A percentile compares a stretch with the other conserved stretches of the same genome.
Evolutionary conservation across 1,139 yeast genomes (phyloP).

Genomic region (Taiozyma sp.): DNA sequence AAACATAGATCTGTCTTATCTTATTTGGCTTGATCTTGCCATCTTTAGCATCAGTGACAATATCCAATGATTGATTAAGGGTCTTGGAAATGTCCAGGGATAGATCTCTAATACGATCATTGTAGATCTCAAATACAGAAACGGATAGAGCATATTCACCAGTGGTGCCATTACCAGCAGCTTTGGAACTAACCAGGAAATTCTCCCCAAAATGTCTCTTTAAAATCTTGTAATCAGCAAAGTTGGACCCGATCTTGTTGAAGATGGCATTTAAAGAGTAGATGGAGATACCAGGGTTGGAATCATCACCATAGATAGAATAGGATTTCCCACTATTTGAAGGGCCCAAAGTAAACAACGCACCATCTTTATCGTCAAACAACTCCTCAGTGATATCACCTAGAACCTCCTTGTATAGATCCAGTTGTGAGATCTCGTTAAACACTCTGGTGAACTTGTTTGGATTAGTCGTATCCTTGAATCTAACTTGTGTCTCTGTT

Average conservation of each 20-base stretch:
- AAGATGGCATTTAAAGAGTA: constrained; percentile 23
- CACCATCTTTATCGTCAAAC: constrained; percentile 34
- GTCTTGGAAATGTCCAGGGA: constrained; percentile 28
- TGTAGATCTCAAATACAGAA: constrained; percentile 40
- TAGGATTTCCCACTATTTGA: constrained; percentile 44
- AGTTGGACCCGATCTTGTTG: constrained; percentile 13
- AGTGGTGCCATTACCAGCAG: constrained; percentile 3
- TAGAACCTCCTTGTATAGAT: constrained; percentile 27
- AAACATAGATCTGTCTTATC: constrained; percentile 29
- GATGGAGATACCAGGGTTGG: constrained; percentile 23
- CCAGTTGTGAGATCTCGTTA: constrained; percentile 26
- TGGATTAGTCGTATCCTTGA: constrained; percentile 14
- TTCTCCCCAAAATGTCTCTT: constrained; percentile 20
- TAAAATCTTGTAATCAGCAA: constrained; percentile 15
- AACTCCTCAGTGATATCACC: constrained; percentile 26
- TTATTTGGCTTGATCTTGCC: constrained; percentile 33
- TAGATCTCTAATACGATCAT: constrained; percentile 36
- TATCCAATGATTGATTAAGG: constrained; percentile 28
- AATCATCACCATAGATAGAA: constrained; percentile 29
- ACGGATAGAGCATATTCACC: constrained; percentile 29
- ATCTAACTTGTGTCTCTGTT: constrained; percentile 20
- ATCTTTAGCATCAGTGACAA: constrained; percentile 32
- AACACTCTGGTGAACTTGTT: constrained; percentile 32
- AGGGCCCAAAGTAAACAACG: constrained; percentile 45
- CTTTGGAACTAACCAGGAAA: constrained; percentile 22